phyloP scores from a whole-genome alignment of 139 green algal genomes.

The Chlorella sp. region DNA sequence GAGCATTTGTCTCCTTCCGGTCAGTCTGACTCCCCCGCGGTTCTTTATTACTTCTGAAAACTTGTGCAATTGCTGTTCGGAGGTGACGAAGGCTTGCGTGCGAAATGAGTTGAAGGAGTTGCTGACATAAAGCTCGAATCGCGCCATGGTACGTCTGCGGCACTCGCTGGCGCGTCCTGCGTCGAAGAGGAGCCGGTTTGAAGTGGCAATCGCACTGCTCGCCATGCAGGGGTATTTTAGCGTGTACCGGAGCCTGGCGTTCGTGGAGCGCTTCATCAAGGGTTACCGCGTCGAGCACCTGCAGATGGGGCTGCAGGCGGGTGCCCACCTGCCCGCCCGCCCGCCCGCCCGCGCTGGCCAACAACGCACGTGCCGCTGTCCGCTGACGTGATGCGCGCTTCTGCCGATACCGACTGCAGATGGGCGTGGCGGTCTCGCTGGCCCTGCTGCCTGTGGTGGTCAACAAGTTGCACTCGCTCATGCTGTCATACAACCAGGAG shows the following conservation, averaged over 20 bases:
- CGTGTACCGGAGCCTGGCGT: background rate
- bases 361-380: background rate
- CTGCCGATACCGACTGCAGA: background rate
- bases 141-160: background rate
- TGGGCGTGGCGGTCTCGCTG: background rate
- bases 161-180: background rate
- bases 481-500: background rate
- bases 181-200: background rate
- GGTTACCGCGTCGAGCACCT: slow-evolving; percentile 23
- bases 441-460: slow-evolving; percentile 6
- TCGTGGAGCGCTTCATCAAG: slow-evolving; percentile 6
- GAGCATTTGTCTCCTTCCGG: background rate
- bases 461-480: background rate
- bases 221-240: background rate
- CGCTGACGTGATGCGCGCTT: background rate
- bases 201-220: background rate
- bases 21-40: background rate
- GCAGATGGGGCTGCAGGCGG: slow-evolving; percentile 5
- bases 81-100: too few species aligned
- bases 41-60: background rate
- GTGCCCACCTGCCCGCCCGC: background rate
- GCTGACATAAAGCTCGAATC: background rate
- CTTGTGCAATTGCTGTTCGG: too few species aligned
- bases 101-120: too few species aligned
- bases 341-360: background rate